phyloP scores from a whole-genome alignment of 768 basidiomycete genomes.

The Lyophyllum shimeji region DNA sequence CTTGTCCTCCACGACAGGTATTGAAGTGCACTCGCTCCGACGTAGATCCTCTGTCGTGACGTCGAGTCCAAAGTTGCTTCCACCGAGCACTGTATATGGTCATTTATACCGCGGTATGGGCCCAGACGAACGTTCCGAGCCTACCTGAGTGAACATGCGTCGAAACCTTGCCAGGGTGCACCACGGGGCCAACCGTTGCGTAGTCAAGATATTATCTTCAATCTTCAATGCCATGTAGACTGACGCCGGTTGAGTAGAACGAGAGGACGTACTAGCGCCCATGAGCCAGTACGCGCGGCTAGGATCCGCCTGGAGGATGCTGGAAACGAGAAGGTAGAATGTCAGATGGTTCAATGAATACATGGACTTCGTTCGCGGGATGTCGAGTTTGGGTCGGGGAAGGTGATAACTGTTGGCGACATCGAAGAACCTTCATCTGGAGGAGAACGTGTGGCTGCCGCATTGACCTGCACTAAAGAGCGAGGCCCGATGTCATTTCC shows the following conservation, averaged over 20 bases:
- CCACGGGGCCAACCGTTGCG: slow-evolving; percentile 36
- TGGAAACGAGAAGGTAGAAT: not conserved
- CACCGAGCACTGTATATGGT: slow-evolving; percentile 29
- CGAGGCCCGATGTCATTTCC: not conserved
- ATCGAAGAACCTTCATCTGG: not conserved
- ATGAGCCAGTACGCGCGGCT: slow-evolving; percentile 27
- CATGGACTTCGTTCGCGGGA: not conserved
- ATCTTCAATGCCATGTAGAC: slow-evolving; percentile 17
- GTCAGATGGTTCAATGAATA: not conserved
- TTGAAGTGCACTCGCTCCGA: slow-evolving; percentile 34
- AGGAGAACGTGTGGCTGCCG: not conserved
- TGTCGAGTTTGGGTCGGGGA: not conserved
- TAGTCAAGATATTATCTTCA: slow-evolving; percentile 35
- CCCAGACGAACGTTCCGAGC: not conserved
- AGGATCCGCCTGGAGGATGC: not conserved
- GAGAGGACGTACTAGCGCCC: slow-evolving; percentile 25
- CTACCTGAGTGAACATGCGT: slow-evolving; percentile 33
- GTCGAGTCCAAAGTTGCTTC: slow-evolving; percentile 36
- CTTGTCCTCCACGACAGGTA: slow-evolving; percentile 36
- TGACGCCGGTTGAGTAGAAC: not conserved
- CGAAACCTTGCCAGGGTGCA: slow-evolving; percentile 31
- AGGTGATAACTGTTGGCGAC: not conserved
- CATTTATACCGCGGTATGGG: not conserved
- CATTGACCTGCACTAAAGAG: not conserved
- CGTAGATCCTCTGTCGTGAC: slow-evolving; percentile 29